These are phyloP conservation scores for Globisporangium lucens DNA, from an alignment of 352 stramenopile genomes.

Conservation along the genomic window DNA sequence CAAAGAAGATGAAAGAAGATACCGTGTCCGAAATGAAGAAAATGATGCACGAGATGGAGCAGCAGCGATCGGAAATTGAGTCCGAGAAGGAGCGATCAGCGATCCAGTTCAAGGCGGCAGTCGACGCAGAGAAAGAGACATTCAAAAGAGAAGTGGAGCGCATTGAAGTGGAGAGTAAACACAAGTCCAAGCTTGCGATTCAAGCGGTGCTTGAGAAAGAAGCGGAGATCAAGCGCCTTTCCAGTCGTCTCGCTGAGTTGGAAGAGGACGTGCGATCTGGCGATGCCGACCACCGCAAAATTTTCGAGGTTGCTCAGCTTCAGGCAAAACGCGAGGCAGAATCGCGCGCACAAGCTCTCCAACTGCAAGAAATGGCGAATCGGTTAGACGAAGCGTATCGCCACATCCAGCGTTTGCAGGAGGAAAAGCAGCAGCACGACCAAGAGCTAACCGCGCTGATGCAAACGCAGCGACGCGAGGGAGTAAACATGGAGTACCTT, in stretches of 20 bases:
- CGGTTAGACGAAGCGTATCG: conserved; percentile 40
- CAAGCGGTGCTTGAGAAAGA: conserved; percentile 82
- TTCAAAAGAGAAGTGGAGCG: conserved; percentile 59
- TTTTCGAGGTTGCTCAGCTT: conserved; percentile 83
- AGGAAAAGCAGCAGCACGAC: conserved; percentile 58
- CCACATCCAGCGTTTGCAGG: conserved; percentile 52
- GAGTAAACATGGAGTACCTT: conserved; percentile 90
- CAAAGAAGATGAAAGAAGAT: conserved; percentile 54
- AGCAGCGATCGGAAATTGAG: conserved; percentile 14
- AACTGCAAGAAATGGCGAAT: conserved; percentile 49
- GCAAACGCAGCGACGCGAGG: conserved; percentile 78
- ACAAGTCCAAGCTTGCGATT: conserved; percentile 84
- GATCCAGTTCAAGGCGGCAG: conserved; percentile 18
- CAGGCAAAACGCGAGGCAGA: conserved; percentile 81
- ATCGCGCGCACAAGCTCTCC: conserved; percentile 43
- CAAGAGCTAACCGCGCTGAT: conserved; percentile 72
- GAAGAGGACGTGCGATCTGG: conserved; percentile 85
- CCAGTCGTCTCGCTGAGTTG: conserved; percentile 53
- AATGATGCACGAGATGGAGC: conserved; percentile 48
- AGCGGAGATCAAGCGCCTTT: conserved; percentile 57
- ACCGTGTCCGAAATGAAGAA: conserved; percentile 35
- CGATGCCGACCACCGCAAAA: conserved; percentile 83
- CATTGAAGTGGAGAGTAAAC: conserved; percentile 73
- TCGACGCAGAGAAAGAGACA: conserved; percentile 41
- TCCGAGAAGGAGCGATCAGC: conserved; percentile 11